phyloP scores from a whole-genome alignment of 163 green algal genomes.

The Chlamydomonas reinhardtii region DNA sequence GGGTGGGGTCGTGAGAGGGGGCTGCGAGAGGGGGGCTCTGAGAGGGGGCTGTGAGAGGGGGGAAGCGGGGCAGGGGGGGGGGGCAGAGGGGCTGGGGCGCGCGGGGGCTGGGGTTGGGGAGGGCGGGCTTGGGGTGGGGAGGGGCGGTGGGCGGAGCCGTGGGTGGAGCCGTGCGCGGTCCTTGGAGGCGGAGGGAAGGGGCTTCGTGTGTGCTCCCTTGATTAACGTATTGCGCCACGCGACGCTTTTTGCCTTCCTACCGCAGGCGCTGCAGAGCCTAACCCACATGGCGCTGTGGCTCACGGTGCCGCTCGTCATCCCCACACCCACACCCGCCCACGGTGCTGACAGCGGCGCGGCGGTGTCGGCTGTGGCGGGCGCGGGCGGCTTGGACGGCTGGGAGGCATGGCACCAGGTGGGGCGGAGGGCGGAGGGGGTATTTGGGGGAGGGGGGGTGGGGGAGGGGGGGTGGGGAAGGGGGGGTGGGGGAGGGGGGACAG shows the following conservation, averaged over 20 bases:
- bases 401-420: slow-evolving; percentile 82
- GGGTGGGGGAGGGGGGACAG: neutral
- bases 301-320: slow-evolving; percentile 71
- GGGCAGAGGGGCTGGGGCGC: no score
- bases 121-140: no score
- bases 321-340: neutral
- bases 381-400: slow-evolving; percentile 72
- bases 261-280: slow-evolving; percentile 73
- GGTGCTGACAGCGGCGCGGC: neutral
- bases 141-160: no score
- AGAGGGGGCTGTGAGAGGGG: no score
- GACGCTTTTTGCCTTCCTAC: no score
- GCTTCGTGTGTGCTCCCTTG: no score
- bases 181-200: no score
- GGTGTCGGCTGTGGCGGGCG: neutral
- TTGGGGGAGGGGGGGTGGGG: neutral
- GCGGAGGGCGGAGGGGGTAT: neutral
- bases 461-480: neutral
- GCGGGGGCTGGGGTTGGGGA: no score
- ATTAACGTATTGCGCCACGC: no score
- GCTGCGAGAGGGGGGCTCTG: neutral
- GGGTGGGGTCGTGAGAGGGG: neutral
- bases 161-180: no score
- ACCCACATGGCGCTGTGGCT: slow-evolving; percentile 89
- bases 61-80: no score